A percentile compares a stretch with the other conserved stretches of the same genome.
phyloP scores from a whole-genome alignment of 176 grass and related monocot genomes.

The Miscanthus lutarioriparius region DNA sequence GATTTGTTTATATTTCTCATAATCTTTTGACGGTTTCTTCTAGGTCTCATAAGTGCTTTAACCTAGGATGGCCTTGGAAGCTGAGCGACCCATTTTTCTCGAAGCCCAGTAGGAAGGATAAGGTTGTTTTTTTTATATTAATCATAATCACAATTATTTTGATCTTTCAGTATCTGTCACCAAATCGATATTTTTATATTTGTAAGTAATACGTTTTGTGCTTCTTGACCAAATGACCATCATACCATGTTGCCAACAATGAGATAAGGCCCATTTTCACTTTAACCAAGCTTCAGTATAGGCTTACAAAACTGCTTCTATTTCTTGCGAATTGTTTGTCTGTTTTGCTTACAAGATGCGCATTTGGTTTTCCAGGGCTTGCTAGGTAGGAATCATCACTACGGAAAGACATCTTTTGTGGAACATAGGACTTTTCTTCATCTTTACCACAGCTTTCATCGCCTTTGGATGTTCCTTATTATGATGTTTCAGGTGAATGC shows the following conservation, averaged over 20 bases:
- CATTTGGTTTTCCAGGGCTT: conserved; percentile 51
- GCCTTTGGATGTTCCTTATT: conserved; percentile 95
- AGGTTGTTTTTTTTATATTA: conserved; percentile 43
- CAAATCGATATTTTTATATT: not conserved
- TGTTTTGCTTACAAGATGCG: not conserved
- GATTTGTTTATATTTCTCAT: conserved; percentile 13
- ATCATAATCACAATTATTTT: conserved; percentile 17
- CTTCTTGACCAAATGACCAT: conserved; percentile 6
- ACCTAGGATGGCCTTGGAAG: conserved; percentile 78
- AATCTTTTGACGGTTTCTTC: conserved; percentile 30
- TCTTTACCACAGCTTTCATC: conserved; percentile 98
- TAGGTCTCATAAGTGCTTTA: conserved; percentile 78
- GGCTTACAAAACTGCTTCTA: not conserved
- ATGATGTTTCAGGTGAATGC: conserved; percentile 89
- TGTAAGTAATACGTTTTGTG: conserved; percentile 10
- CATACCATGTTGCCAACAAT: not conserved
- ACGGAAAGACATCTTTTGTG: conserved; percentile 96
- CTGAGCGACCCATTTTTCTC: conserved; percentile 69
- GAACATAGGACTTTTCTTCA: conserved; percentile 95
- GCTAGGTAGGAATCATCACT: conserved; percentile 63
- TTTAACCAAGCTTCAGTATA: not conserved
- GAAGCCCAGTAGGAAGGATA: conserved; percentile 55
- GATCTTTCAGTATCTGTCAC: conserved; percentile 11
- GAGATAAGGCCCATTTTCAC: not conserved
- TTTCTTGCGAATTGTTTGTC: conserved; percentile 1